These are phyloP conservation scores for Solanum habrochaites DNA, from an alignment of 257 asterid genomes.

Conservation along the genomic window DNA sequence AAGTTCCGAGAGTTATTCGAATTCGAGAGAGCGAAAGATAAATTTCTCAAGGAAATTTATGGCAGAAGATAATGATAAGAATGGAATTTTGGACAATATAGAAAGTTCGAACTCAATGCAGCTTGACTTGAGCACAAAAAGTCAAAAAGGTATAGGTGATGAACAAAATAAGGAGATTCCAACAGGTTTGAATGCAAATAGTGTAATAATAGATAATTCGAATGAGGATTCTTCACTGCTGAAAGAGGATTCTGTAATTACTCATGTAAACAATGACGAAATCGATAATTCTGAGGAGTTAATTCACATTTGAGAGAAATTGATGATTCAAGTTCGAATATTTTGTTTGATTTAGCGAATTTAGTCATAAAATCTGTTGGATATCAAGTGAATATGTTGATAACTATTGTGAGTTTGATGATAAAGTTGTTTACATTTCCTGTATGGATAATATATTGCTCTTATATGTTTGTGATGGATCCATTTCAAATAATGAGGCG, in stretches of 20 bases:
- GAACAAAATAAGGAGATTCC: constrained; percentile 14
- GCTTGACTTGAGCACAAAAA: constrained; percentile 7
- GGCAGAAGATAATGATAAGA: constrained; percentile 12
- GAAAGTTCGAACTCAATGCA: neutral
- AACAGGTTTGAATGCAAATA: neutral
- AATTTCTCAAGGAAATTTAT: constrained; percentile 12
- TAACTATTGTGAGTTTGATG: constrained; percentile 26
- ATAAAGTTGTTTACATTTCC: constrained; percentile 32
- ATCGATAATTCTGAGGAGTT: constrained; percentile 6
- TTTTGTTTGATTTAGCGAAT: constrained; percentile 29
- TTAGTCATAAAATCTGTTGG: constrained; percentile 40
- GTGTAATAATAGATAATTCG: neutral
- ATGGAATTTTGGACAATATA: neutral
- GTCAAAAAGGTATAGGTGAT: neutral
- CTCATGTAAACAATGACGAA: constrained; percentile 8
- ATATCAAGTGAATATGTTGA: constrained; percentile 38
- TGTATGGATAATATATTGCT: constrained; percentile 30
- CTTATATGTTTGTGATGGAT: constrained; percentile 50
- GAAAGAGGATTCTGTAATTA: constrained; percentile 14
- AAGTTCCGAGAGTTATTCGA: constrained; percentile 14
- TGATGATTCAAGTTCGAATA: constrained; percentile 20
- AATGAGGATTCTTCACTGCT: neutral
- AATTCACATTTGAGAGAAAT: constrained; percentile 27
- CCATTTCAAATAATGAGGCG: constrained; percentile 45
- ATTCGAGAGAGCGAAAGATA: constrained; percentile 6